Percentiles rank a stretch among this genome's conserved stretches.
Evolutionary conservation across 2,329 filamentous ascomycete genomes (phyloP).

Genomic region (Fusarium haematococcum): DNA sequence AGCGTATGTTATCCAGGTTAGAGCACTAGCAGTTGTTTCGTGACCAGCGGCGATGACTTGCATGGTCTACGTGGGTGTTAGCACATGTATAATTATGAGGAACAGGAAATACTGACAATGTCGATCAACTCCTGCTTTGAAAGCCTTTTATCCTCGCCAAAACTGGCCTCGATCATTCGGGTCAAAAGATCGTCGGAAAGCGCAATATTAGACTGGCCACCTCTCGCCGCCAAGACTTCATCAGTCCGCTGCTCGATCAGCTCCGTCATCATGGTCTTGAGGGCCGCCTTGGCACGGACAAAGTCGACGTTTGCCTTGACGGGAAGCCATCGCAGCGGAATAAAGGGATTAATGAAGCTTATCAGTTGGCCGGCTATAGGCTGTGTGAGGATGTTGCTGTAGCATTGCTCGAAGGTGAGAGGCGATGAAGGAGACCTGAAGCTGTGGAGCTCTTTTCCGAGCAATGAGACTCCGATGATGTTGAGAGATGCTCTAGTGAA

Average conservation of each 20-base stretch:
- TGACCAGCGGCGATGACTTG: constrained; percentile 30
- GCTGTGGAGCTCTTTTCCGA: constrained; percentile 8
- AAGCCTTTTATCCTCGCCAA: constrained; percentile 8
- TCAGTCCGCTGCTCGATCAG: constrained; percentile 15
- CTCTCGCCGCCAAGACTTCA: background rate
- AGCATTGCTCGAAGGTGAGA: constrained; percentile 25
- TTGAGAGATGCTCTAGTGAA: constrained; percentile 20
- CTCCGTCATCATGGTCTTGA: constrained; percentile 22
- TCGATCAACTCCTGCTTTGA: constrained; percentile 28
- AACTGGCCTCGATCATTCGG: constrained; percentile 24
- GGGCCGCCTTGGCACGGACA: constrained; percentile 8
- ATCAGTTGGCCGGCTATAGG: constrained; percentile 16
- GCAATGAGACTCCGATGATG: constrained; percentile 10
- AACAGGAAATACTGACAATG: background rate
- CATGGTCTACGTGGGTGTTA: background rate
- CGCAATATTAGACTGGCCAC: background rate
- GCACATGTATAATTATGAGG: background rate
- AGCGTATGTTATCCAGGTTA: constrained; percentile 11
- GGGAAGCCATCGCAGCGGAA: constrained; percentile 18
- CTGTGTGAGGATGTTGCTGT: constrained; percentile 10
- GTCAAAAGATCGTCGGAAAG: constrained; percentile 27
- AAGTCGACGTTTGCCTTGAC: constrained; percentile 19
- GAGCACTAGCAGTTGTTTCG: constrained; percentile 24
- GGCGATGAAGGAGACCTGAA: constrained; percentile 9
- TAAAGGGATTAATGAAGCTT: constrained; percentile 24